Conservation (phyloP, 257 asterid genomes). For the Schizonepeta tenuifolia region DNA sequence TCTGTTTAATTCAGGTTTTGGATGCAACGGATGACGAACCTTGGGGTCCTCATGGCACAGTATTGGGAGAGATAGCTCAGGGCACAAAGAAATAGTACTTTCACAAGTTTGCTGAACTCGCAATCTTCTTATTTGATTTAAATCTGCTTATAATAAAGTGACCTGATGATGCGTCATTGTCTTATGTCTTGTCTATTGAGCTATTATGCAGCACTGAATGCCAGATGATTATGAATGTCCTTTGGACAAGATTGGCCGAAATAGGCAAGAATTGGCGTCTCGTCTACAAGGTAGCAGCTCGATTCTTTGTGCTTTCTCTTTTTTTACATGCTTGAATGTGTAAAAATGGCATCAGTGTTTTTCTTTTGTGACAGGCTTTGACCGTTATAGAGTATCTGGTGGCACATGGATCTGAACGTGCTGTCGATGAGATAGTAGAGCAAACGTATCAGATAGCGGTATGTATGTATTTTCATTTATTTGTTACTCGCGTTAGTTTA, state of each 20-base stretch:
- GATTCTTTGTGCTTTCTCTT: not conserved
- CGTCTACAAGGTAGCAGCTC: slow-evolving; percentile 75
- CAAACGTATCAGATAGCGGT: slow-evolving; percentile 92
- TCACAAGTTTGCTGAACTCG: slow-evolving; percentile 29
- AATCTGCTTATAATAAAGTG: slow-evolving; percentile 1
- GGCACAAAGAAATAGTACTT: slow-evolving; percentile 92
- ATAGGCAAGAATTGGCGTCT: slow-evolving; percentile 90
- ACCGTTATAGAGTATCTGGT: slow-evolving; percentile 95
- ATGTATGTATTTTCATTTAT: slow-evolving; percentile 36
- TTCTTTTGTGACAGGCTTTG: slow-evolving; percentile 61
- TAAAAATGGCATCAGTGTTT: not conserved
- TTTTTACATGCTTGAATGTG: slow-evolving; percentile 27
- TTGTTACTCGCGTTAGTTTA: slow-evolving; percentile 6
- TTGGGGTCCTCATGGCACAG: slow-evolving; percentile 99
- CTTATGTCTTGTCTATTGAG: slow-evolving; percentile 42
- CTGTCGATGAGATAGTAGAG: slow-evolving; percentile 86
- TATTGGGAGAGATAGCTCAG: slow-evolving; percentile 90
- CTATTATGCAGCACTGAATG: slow-evolving; percentile 80
- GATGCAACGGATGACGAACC: slow-evolving; percentile 99
- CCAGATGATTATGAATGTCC: slow-evolving; percentile 86
- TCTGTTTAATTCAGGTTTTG: slow-evolving; percentile 64
- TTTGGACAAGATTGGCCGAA: slow-evolving; percentile 92
- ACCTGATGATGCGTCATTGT: slow-evolving; percentile 28
- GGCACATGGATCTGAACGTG: slow-evolving; percentile 94
- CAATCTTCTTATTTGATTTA: slow-evolving; percentile 23